Conservation (phyloP, 306 rosid genomes). For the Vicia faba region DNA sequence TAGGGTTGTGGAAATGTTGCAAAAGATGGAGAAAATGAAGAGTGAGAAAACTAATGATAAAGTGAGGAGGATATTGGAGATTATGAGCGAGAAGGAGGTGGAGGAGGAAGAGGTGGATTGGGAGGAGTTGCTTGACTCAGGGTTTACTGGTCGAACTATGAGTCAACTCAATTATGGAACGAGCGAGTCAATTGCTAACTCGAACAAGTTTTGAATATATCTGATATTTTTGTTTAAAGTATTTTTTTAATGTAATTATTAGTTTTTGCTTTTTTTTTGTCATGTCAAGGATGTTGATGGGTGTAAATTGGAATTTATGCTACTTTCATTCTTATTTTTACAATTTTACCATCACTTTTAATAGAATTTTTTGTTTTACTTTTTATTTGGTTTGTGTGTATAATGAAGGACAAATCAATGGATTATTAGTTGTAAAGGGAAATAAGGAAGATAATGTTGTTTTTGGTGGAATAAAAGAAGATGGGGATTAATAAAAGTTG, state of each 20-base stretch:
- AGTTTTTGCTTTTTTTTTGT: not conserved
- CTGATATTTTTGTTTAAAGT: not conserved
- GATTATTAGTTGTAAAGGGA: slow-evolving; percentile 9
- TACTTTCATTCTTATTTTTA: not conserved
- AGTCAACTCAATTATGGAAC: slow-evolving; percentile 14
- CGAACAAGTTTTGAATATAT: slow-evolving; percentile 56
- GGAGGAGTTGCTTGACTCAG: slow-evolving; percentile 75
- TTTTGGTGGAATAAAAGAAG: slow-evolving; percentile 26
- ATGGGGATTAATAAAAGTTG: slow-evolving; percentile 30
- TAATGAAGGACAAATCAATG: not conserved
- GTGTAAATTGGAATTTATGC: not conserved
- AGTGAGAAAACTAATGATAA: slow-evolving; percentile 57
- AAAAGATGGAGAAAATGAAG: slow-evolving; percentile 57
- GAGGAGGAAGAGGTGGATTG: slow-evolving; percentile 71
- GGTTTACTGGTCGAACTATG: slow-evolving; percentile 46
- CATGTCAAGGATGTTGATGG: slow-evolving; percentile 18
- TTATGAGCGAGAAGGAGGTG: slow-evolving; percentile 51
- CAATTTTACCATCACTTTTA: not conserved
- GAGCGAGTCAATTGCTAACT: slow-evolving; percentile 43
- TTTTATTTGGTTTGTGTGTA: not conserved
- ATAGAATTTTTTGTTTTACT: not conserved
- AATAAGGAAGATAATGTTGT: slow-evolving; percentile 2
- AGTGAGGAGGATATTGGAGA: slow-evolving; percentile 59
- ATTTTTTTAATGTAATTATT: slow-evolving; percentile 25
- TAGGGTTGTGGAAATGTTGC: slow-evolving; percentile 53